These are phyloP conservation scores for Epichloe sp. DNA, from an alignment of 2,329 filamentous ascomycete genomes.

Conservation along the genomic window DNA sequence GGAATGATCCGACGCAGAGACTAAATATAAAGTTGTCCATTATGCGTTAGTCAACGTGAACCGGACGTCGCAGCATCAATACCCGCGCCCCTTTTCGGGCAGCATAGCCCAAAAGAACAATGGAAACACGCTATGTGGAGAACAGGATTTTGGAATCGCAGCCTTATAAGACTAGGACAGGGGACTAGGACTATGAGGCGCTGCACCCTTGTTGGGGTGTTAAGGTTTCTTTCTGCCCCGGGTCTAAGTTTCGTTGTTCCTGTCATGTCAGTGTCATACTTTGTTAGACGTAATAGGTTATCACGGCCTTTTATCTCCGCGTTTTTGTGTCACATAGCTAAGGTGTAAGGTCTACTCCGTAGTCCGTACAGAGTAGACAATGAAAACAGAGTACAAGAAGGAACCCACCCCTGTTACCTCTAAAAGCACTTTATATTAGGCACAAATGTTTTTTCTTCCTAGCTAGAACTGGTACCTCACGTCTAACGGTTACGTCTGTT, in stretches of 20 bases:
- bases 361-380: too few relatives aligned
- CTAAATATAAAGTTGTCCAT: background rate
- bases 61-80: too few relatives aligned
- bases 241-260: background rate
- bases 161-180: background rate
- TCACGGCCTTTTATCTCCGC: background rate
- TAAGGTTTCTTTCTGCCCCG: background rate
- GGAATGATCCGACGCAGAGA: background rate
- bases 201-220: background rate
- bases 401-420: too few relatives aligned
- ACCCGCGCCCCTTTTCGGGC: too few relatives aligned
- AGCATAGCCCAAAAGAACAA: background rate
- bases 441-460: too few relatives aligned
- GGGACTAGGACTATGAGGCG: background rate
- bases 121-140: background rate
- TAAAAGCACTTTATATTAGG: too few relatives aligned
- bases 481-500: too few relatives aligned
- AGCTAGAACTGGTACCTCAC: too few relatives aligned
- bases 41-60: background rate
- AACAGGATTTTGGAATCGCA: background rate
- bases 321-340: background rate
- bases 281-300: background rate
- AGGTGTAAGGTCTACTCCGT: too few relatives aligned
- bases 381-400: too few relatives aligned
- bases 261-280: background rate